Conservation (phyloP, 73 alveolate genomes). For the Urostyla sp. region DNA sequence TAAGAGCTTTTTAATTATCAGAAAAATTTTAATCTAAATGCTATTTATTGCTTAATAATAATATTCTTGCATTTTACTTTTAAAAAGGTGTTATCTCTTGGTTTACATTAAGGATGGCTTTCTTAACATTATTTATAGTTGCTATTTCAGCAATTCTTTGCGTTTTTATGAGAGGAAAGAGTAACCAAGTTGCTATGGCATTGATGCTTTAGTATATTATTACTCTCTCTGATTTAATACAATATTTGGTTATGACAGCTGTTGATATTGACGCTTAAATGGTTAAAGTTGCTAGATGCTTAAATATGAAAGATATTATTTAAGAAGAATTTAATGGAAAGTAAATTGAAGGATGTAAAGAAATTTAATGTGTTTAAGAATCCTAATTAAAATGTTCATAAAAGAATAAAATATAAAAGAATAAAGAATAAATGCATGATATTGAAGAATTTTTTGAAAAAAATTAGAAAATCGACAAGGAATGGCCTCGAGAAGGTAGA, state of each 20-base stretch:
- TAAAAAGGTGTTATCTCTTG: slow-evolving; percentile 23
- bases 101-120: slow-evolving; percentile 56
- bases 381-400: too few species aligned
- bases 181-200: slow-evolving; percentile 46
- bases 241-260: slow-evolving; percentile 22
- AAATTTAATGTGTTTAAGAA: too few species aligned
- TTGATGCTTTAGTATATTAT: slow-evolving; percentile 53
- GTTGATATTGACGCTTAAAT: slow-evolving; percentile 56
- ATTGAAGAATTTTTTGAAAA: slow-evolving; percentile 3
- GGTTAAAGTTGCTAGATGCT: slow-evolving; percentile 67
- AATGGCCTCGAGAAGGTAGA: slow-evolving; percentile 85
- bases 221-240: slow-evolving; percentile 12
- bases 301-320: slow-evolving; percentile 47
- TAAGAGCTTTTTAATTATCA: slow-evolving; percentile 85
- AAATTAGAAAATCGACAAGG: not conserved
- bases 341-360: too few species aligned
- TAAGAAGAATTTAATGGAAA: too few species aligned
- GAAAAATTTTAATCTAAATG: slow-evolving; percentile 41
- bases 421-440: slow-evolving; percentile 7
- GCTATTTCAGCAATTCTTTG: slow-evolving; percentile 42
- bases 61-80: slow-evolving; percentile 52
- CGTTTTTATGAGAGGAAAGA: not conserved
- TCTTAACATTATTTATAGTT: slow-evolving; percentile 43
- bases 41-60: slow-evolving; percentile 59
- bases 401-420: too few species aligned